A percentile compares a stretch with the other conserved stretches of the same genome.
Evolutionary conservation across 148 eudicot genomes (phyloP).

Genomic region (Persicaria maculosa): DNA sequence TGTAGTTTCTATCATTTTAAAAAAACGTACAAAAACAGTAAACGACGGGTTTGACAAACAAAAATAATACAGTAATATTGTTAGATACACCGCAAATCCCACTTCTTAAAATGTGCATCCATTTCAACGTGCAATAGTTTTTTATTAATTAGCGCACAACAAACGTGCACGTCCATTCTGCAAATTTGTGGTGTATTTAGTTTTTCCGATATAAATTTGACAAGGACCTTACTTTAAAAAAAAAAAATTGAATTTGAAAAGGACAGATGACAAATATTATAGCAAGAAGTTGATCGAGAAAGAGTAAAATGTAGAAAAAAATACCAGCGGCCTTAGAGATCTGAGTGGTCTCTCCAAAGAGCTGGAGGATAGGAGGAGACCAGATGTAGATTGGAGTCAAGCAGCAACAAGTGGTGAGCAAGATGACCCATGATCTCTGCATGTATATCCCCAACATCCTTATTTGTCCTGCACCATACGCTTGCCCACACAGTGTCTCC

Average conservation of each 20-base stretch:
- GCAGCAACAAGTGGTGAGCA: conserved; percentile 15
- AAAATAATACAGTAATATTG: too few species aligned
- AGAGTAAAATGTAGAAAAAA: background rate
- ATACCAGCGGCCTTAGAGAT: conserved; percentile 24
- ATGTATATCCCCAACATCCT: conserved; percentile 48
- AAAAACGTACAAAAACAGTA: too few species aligned
- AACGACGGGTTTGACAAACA: too few species aligned
- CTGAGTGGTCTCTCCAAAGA: conserved; percentile 17
- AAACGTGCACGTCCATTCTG: too few species aligned
- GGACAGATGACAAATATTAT: background rate
- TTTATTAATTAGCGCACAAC: too few species aligned
- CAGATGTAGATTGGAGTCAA: conserved; percentile 32
- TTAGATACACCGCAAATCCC: too few species aligned
- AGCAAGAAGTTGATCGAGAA: background rate
- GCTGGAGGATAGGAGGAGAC: conserved; percentile 25
- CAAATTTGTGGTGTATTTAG: too few species aligned
- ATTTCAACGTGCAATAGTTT: too few species aligned
- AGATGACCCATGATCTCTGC: conserved; percentile 54
- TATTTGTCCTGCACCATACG: conserved; percentile 41
- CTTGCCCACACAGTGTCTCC: conserved; percentile 62
- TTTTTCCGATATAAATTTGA: background rate
- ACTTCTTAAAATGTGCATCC: too few species aligned
- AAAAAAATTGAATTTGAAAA: too few species aligned
- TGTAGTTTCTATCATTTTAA: too few species aligned
- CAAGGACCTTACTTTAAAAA: background rate